Evolutionary conservation across 768 basidiomycete species (phyloP).

Genomic region (Collybia nuda): DNA sequence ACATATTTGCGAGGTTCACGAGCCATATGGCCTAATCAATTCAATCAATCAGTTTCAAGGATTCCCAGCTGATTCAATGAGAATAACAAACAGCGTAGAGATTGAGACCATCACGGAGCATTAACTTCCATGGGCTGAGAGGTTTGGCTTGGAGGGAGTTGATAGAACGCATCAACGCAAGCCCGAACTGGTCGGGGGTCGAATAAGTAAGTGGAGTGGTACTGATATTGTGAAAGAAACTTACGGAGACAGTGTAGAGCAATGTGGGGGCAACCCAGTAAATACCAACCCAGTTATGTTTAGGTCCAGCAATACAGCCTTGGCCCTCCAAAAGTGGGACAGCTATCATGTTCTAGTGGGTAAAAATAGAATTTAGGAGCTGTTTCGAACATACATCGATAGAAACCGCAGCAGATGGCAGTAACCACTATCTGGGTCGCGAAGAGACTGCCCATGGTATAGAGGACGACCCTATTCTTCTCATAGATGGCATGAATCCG

Average conservation of each 20-base stretch:
- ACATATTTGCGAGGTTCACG: slow-evolving; percentile 79
- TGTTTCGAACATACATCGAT: slow-evolving; percentile 49
- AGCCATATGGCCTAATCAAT: slow-evolving; percentile 59
- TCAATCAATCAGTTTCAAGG: slow-evolving; percentile 1
- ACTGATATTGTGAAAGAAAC: slow-evolving; percentile 17
- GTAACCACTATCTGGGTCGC: slow-evolving; percentile 72
- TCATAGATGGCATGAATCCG: slow-evolving; percentile 81
- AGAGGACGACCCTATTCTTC: slow-evolving; percentile 54
- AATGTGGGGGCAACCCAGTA: slow-evolving; percentile 83
- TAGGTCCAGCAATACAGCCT: slow-evolving; percentile 85
- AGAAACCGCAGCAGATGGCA: slow-evolving; percentile 77
- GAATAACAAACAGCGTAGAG: slow-evolving; percentile 63
- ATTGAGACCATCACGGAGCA: slow-evolving; percentile 88
- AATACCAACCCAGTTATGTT: slow-evolving; percentile 78
- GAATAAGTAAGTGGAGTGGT: background rate
- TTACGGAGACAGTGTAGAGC: slow-evolving; percentile 68
- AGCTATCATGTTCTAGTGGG: slow-evolving; percentile 32
- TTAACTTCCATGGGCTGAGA: slow-evolving; percentile 75
- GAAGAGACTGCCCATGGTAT: slow-evolving; percentile 55
- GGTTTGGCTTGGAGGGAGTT: slow-evolving; percentile 56
- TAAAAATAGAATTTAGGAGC: slow-evolving; percentile 2
- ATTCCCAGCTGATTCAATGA: background rate
- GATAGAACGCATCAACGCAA: slow-evolving; percentile 62
- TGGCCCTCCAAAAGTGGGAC: slow-evolving; percentile 74
- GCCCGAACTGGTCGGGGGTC: slow-evolving; percentile 40